Evolutionary conservation across 2,329 filamentous ascomycete genomes (phyloP).

Genomic region (Nemania diffusa): DNA sequence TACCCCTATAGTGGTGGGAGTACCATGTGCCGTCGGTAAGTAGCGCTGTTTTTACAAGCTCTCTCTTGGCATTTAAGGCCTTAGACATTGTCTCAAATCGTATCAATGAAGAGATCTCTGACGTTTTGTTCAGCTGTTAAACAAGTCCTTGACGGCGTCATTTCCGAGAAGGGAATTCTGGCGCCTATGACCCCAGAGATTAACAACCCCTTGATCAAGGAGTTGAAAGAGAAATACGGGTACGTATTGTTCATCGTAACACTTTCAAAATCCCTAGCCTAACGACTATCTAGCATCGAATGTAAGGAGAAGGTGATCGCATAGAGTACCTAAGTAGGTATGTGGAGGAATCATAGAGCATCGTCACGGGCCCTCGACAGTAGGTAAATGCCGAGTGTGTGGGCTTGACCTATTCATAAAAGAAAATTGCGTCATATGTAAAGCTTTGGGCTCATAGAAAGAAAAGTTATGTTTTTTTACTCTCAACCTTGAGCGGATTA

Average conservation of each 20-base stretch:
- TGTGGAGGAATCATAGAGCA: background rate
- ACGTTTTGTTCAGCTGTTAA: constrained; percentile 63
- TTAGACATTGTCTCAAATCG: background rate
- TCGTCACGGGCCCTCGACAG: background rate
- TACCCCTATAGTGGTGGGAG: constrained; percentile 64
- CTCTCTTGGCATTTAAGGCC: background rate
- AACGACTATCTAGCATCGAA: constrained; percentile 59
- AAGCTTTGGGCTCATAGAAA: background rate
- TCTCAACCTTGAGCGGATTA: background rate
- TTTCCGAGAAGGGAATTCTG: constrained; percentile 78
- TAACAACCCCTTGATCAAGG: constrained; percentile 69
- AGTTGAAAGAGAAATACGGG: constrained; percentile 61
- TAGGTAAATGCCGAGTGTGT: background rate
- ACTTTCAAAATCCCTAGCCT: constrained; percentile 52
- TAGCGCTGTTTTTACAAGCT: background rate
- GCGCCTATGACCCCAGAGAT: constrained; percentile 80
- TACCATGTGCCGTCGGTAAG: constrained; percentile 55
- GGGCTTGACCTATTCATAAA: background rate
- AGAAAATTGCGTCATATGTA: constrained; percentile 9
- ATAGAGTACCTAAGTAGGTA: constrained; percentile 23
- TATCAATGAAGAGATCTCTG: constrained; percentile 4
- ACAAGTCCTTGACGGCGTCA: constrained; percentile 79
- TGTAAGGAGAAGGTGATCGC: constrained; percentile 39
- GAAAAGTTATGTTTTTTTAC: constrained; percentile 13
- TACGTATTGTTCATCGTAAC: constrained; percentile 7